A percentile compares a stretch with the other conserved stretches of the same genome.
Evolutionary conservation across 2,329 filamentous ascomycete genomes (phyloP).

Genomic region (Alternaria brassicicola): DNA sequence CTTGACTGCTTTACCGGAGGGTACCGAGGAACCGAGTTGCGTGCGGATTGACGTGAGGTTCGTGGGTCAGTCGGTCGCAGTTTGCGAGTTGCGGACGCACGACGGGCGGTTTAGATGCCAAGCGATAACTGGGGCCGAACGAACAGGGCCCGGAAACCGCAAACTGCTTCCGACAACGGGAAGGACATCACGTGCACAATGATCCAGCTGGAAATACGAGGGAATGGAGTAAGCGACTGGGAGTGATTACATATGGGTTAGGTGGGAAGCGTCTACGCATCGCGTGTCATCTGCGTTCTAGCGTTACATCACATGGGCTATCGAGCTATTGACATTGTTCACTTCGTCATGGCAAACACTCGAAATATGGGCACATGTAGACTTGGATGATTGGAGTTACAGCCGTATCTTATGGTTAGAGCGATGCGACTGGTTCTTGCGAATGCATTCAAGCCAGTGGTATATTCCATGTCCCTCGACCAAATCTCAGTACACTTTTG

Average conservation of each 20-base stretch:
- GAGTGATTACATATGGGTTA: not conserved
- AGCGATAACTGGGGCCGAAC: slow-evolving; percentile 14
- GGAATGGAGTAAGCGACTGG: not conserved
- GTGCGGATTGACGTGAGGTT: slow-evolving; percentile 5
- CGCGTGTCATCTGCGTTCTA: not conserved
- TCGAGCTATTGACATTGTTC: not conserved
- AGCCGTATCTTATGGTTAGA: not conserved
- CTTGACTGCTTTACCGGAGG: slow-evolving; percentile 12
- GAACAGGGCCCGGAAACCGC: slow-evolving; percentile 8
- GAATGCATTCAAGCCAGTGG: slow-evolving; percentile 11
- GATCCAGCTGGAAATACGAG: not conserved
- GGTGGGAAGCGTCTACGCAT: not conserved
- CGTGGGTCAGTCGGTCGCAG: slow-evolving; percentile 4
- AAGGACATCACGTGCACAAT: slow-evolving; percentile 17
- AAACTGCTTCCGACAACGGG: slow-evolving; percentile 8
- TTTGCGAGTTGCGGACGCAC: slow-evolving; percentile 14
- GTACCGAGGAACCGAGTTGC: slow-evolving; percentile 3
- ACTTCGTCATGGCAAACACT: not conserved
- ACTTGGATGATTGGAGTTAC: not conserved
- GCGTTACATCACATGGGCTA: not conserved
- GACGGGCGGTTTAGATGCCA: slow-evolving; percentile 14
- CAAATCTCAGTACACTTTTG: slow-evolving; percentile 10
- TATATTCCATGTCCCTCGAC: slow-evolving; percentile 11
- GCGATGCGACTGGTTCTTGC: slow-evolving; percentile 8
- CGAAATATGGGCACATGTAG: not conserved